Percentiles rank a stretch among this genome's conserved stretches.
phyloP scores from a whole-genome alignment of 108 stramenopile genomes.

The Seminavis robusta region DNA sequence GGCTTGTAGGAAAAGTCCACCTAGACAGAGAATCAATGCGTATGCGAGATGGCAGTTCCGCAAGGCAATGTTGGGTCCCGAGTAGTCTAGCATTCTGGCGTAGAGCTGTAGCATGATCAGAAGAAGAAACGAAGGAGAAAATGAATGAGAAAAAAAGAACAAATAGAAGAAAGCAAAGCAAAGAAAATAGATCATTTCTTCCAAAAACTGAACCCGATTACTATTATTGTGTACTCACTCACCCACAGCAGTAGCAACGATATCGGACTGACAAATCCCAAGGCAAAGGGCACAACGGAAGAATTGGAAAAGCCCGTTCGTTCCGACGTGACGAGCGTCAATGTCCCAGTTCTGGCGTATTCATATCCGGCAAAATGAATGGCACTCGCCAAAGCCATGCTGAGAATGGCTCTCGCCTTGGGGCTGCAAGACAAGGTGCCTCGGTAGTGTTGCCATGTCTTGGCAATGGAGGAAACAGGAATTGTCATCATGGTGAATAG shows the following conservation, averaged over 20 bases:
- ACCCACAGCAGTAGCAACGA: constrained; percentile 56
- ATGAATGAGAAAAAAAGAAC: too few species aligned
- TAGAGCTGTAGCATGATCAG: too few species aligned
- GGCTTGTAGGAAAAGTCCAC: constrained; percentile 8
- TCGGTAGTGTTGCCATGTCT: too few species aligned
- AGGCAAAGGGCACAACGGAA: constrained; percentile 76
- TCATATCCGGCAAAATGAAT: constrained; percentile 83
- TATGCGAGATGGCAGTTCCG: constrained; percentile 45
- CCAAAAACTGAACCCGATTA: background rate
- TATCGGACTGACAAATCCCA: constrained; percentile 69
- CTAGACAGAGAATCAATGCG: constrained; percentile 19
- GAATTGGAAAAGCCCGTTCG: constrained; percentile 66
- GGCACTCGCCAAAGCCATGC: constrained; percentile 61
- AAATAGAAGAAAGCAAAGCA: too few species aligned
- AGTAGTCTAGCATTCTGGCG: constrained; percentile 39
- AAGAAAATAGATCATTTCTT: too few species aligned
- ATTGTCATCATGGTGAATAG: too few species aligned
- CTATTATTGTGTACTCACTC: constrained; percentile 1
- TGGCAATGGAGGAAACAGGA: too few species aligned
- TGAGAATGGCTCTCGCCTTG: too few species aligned
- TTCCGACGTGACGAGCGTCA: constrained; percentile 74
- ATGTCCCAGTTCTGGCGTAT: constrained; percentile 60
- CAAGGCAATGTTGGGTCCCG: constrained; percentile 67
- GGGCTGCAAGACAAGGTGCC: too few species aligned
- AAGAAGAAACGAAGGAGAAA: too few species aligned